Evolutionary conservation across 768 basidiomycete genomes (phyloP).

Genomic region (Termitomyces sp.): DNA sequence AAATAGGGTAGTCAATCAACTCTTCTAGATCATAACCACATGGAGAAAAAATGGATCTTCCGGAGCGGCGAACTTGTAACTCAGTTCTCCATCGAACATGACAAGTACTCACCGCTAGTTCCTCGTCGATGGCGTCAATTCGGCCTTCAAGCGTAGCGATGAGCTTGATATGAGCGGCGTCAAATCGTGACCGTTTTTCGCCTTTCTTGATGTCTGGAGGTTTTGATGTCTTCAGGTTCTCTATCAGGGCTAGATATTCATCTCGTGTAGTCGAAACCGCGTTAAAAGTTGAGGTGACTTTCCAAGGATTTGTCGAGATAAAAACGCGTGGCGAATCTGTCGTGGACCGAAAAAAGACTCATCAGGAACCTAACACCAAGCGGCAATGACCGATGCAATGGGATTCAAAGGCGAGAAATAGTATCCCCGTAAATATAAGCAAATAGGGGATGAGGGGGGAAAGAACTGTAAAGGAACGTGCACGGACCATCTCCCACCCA

Average conservation of each 20-base stretch:
- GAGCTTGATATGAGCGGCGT: conserved; percentile 58
- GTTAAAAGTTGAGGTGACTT: conserved; percentile 75
- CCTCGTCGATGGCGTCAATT: conserved; percentile 63
- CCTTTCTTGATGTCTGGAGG: conserved; percentile 43
- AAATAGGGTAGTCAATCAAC: conserved; percentile 12
- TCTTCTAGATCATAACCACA: conserved; percentile 1
- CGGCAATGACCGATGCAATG: conserved; percentile 35
- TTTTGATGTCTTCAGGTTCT: conserved; percentile 51
- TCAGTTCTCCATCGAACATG: conserved; percentile 9
- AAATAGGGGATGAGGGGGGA: conserved; percentile 49
- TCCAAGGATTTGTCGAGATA: conserved; percentile 87
- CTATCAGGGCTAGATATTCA: conserved; percentile 67
- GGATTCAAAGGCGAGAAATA: conserved; percentile 42
- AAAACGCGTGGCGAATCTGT: conserved; percentile 84
- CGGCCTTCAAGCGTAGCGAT: conserved; percentile 62
- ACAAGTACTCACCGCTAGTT: conserved; percentile 68
- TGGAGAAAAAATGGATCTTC: conserved; percentile 7
- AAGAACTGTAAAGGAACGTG: conserved; percentile 29
- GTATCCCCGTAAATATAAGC: conserved; percentile 64
- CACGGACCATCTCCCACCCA: conserved; percentile 90
- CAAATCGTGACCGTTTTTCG: conserved; percentile 52
- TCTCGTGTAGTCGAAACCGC: conserved; percentile 67
- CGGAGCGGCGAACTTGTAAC: not conserved
- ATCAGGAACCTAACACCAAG: conserved; percentile 26
- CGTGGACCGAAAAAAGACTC: conserved; percentile 23